Conservation (phyloP, 2,329 filamentous ascomycete species). For the Apiospora marii region DNA sequence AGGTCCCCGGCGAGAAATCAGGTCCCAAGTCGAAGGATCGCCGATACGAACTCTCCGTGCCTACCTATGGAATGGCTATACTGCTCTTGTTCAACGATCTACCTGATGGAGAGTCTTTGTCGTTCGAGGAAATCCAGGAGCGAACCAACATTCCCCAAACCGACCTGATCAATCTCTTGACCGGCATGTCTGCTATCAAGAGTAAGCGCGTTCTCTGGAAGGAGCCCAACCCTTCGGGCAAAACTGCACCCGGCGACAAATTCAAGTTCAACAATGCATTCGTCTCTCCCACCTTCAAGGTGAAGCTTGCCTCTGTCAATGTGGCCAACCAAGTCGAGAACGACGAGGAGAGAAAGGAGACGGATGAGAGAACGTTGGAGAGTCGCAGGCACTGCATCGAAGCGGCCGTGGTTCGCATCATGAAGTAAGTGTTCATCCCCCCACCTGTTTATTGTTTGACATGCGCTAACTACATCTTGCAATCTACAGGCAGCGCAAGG, state of each 20-base stretch:
- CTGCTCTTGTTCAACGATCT: conserved; percentile 89
- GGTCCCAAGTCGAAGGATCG: conserved; percentile 67
- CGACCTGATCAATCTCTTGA: conserved; percentile 80
- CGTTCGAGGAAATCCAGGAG: conserved; percentile 81
- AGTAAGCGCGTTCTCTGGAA: conserved; percentile 78
- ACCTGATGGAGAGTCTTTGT: conserved; percentile 55
- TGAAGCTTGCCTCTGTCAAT: conserved; percentile 88
- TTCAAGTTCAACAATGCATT: conserved; percentile 88
- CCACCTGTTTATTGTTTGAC: conserved; percentile 3
- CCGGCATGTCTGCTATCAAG: conserved; percentile 85
- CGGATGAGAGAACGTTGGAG: conserved; percentile 79
- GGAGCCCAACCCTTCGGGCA: conserved; percentile 77
- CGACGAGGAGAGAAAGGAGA: conserved; percentile 71
- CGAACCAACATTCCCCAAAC: conserved; percentile 78
- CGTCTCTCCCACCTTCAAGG: conserved; percentile 81
- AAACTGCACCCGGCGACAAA: conserved; percentile 74
- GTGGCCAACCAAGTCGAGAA: conserved; percentile 86
- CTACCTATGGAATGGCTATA: conserved; percentile 92
- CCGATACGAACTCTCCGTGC: conserved; percentile 89
- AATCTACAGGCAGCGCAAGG: conserved; percentile 71
- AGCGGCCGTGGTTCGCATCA: conserved; percentile 80
- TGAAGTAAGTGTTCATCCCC: conserved; percentile 72
- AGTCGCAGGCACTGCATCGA: conserved; percentile 76
- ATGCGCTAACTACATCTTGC: conserved; percentile 40
- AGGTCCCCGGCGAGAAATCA: conserved; percentile 74